Percentiles rank a stretch among this genome's conserved stretches.
Conservation (phyloP, 1,284 basidiomycete species). For the Psilocybe mexicana region DNA sequence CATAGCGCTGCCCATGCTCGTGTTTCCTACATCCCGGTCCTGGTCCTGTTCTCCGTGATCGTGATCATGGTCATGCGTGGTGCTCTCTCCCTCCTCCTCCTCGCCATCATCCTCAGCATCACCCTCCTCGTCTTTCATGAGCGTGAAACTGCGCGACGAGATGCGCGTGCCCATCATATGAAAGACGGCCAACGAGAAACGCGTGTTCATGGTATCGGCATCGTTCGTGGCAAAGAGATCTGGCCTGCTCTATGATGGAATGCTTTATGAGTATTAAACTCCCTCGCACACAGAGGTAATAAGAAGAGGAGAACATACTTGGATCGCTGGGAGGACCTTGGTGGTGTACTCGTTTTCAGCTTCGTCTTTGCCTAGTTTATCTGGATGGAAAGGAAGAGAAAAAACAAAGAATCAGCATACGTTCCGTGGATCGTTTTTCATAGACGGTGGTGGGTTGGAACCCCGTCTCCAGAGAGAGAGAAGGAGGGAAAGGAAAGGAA, state of each 20-base stretch:
- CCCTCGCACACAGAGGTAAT: too few species aligned
- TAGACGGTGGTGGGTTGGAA: too few species aligned
- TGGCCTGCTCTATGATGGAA: slow-evolving; percentile 53
- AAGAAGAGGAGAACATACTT: slow-evolving; percentile 39
- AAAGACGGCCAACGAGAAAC: slow-evolving; percentile 78
- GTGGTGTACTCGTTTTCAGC: slow-evolving; percentile 78
- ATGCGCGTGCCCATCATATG: slow-evolving; percentile 95
- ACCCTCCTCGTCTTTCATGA: slow-evolving; percentile 54
- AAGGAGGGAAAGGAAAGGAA: too few species aligned
- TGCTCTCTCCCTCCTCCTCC: slow-evolving; percentile 6
- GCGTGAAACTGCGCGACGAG: slow-evolving; percentile 86
- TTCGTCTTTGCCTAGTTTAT: slow-evolving; percentile 85
- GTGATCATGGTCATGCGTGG: not conserved
- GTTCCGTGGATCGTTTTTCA: too few species aligned
- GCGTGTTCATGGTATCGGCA: slow-evolving; percentile 37
- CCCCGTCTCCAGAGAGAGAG: too few species aligned
- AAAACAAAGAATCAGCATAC: too few species aligned
- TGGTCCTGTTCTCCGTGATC: slow-evolving; percentile 6
- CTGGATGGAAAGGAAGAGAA: slow-evolving; percentile 36
- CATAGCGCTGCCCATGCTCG: slow-evolving; percentile 42
- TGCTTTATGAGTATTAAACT: too few species aligned
- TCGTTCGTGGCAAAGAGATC: slow-evolving; percentile 61
- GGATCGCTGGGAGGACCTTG: slow-evolving; percentile 65
- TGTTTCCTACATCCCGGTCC: slow-evolving; percentile 26
- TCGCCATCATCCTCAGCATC: slow-evolving; percentile 31